Evolutionary conservation across 176 grass and related monocot species (phyloP).

Genomic region (Thinopyrum elongatum): DNA sequence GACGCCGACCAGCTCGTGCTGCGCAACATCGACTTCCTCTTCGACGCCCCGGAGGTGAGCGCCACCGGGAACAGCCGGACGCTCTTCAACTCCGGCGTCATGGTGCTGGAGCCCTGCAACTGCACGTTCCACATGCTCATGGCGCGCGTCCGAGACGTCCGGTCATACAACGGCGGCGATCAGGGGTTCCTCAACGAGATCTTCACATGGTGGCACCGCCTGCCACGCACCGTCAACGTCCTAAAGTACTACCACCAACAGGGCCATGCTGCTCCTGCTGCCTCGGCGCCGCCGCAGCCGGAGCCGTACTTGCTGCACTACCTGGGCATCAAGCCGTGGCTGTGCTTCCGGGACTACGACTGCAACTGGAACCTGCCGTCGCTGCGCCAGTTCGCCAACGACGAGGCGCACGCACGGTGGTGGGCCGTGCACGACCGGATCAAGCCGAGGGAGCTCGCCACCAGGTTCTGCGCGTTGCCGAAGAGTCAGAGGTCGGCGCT

Average conservation of each 20-base stretch:
- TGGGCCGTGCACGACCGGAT: slow-evolving; percentile 59
- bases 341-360: slow-evolving; percentile 75
- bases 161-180: slow-evolving; percentile 62
- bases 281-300: background rate
- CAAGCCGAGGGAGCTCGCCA: slow-evolving; percentile 7
- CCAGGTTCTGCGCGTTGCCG: slow-evolving; percentile 30
- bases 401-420: slow-evolving; percentile 56
- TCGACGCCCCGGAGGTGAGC: slow-evolving; percentile 52
- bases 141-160: slow-evolving; percentile 37
- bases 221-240: slow-evolving; percentile 45
- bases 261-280: background rate
- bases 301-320: slow-evolving; percentile 62
- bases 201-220: slow-evolving; percentile 65
- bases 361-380: slow-evolving; percentile 68
- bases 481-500: slow-evolving; percentile 29
- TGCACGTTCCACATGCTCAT: slow-evolving; percentile 74
- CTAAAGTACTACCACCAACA: slow-evolving; percentile 45
- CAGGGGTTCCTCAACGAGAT: slow-evolving; percentile 68
- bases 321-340: slow-evolving; percentile 72
- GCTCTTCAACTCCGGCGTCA: slow-evolving; percentile 75
- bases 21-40: slow-evolving; percentile 61
- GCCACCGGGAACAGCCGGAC: slow-evolving; percentile 49
- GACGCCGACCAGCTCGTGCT: slow-evolving; percentile 77
- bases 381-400: slow-evolving; percentile 52
- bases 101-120: slow-evolving; percentile 72